Evolutionary conservation across 108 stramenopile species (phyloP).

Genomic region (Cyclotella cryptica): DNA sequence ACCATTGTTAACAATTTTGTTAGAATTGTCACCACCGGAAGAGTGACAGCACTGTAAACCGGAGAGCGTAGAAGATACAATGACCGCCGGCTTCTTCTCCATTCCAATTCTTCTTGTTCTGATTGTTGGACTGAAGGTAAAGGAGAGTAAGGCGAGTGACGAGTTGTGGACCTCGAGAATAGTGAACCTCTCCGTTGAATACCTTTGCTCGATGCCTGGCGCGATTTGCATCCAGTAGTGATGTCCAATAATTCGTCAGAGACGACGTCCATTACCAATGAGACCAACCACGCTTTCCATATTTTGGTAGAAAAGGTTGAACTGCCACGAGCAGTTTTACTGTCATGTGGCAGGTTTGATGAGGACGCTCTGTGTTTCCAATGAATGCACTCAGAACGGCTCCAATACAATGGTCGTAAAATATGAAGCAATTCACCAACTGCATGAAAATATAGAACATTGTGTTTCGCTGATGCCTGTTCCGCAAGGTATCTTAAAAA

Average conservation of each 20-base stretch:
- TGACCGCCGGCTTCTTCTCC: constrained; percentile 35
- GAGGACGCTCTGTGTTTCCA: constrained; percentile 11
- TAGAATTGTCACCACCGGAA: constrained; percentile 24
- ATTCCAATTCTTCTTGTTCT: constrained; percentile 38
- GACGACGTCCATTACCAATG: constrained; percentile 40
- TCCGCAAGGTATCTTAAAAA: constrained; percentile 23
- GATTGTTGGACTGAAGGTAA: constrained; percentile 24
- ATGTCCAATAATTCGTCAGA: constrained; percentile 36
- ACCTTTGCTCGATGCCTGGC: not conserved
- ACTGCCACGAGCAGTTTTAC: not conserved
- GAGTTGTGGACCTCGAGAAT: not conserved
- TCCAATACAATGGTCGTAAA: constrained; percentile 56
- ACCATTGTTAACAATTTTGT: constrained; percentile 38
- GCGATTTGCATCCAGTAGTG: not conserved
- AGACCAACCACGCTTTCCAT: constrained; percentile 46
- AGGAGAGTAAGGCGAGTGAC: not conserved
- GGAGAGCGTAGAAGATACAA: constrained; percentile 52
- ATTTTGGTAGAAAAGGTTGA: constrained; percentile 22
- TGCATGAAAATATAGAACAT: constrained; percentile 29
- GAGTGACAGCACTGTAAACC: constrained; percentile 38
- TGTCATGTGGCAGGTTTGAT: not conserved
- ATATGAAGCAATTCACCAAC: constrained; percentile 50
- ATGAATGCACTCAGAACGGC: constrained; percentile 26
- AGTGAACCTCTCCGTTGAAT: not conserved
- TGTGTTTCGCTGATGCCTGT: not conserved